Evolutionary conservation across 148 eudicot genomes (phyloP).

Genomic region (Rhododendron ovatum): DNA sequence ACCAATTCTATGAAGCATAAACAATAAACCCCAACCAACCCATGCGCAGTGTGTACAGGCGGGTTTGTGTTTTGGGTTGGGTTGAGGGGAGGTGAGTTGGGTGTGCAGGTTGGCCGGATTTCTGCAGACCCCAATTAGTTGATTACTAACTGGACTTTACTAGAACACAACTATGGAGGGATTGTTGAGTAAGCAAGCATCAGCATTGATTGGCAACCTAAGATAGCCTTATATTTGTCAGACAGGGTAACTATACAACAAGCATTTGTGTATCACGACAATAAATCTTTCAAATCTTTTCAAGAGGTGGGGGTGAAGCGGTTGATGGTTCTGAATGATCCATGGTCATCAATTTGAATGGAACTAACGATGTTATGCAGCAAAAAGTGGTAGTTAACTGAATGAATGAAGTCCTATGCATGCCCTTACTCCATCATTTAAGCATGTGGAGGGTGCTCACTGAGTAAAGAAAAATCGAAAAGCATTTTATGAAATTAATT

Average conservation of each 20-base stretch:
- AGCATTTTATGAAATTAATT: background rate
- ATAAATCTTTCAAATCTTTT: background rate
- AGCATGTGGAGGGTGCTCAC: constrained; percentile 1
- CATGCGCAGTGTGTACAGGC: background rate
- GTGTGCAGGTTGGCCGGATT: background rate
- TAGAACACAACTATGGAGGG: background rate
- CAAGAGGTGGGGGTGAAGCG: background rate
- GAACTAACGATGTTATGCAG: background rate
- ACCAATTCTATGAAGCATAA: background rate
- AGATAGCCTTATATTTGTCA: background rate
- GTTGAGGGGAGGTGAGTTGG: background rate
- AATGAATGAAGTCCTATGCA: background rate
- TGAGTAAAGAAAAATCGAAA: background rate
- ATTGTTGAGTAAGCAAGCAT: background rate
- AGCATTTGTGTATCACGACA: background rate
- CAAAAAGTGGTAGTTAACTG: background rate
- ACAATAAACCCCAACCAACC: background rate
- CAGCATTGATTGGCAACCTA: background rate
- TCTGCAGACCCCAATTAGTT: background rate
- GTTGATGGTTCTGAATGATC: background rate
- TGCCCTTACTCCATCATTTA: background rate
- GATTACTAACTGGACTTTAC: background rate
- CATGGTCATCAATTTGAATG: background rate
- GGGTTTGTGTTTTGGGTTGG: background rate
- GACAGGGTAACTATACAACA: background rate